phyloP scores from a whole-genome alignment of 2,329 filamentous ascomycete species.

The Sporothrix brunneoviolacea region DNA sequence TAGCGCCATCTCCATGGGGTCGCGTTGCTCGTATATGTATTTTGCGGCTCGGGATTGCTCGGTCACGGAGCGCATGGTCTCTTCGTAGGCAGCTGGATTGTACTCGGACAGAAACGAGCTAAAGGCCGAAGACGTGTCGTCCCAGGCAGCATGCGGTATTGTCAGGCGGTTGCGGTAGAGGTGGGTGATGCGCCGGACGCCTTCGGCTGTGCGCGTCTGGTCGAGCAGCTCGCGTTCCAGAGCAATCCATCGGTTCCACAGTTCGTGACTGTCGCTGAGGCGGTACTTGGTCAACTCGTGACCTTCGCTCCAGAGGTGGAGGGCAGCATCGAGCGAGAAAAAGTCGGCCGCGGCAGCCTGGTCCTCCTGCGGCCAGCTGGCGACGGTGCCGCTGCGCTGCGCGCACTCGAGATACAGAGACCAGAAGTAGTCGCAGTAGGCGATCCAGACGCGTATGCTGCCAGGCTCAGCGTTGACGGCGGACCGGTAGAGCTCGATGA shows the following conservation, averaged over 20 bases:
- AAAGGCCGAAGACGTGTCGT: conserved; percentile 66
- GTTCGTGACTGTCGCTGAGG: conserved; percentile 66
- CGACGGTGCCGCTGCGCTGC: conserved; percentile 42
- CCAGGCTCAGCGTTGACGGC: conserved; percentile 65
- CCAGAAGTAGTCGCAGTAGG: conserved; percentile 74
- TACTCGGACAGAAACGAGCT: conserved; percentile 69
- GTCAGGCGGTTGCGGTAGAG: conserved; percentile 65
- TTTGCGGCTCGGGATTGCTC: conserved; percentile 58
- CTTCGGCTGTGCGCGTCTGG: conserved; percentile 45
- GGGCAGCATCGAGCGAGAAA: conserved; percentile 60
- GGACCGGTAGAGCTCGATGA: conserved; percentile 66
- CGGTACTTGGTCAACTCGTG: conserved; percentile 67
- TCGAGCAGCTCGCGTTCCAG: conserved; percentile 63
- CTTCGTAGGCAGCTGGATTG: conserved; percentile 64
- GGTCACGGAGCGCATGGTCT: conserved; percentile 63
- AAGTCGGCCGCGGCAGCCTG: conserved; percentile 61
- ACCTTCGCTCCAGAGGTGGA: conserved; percentile 65
- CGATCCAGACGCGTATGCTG: conserved; percentile 67
- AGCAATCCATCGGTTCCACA: conserved; percentile 75
- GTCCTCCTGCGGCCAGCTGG: conserved; percentile 60
- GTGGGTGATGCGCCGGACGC: conserved; percentile 58
- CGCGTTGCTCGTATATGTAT: conserved; percentile 55
- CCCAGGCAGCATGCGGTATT: conserved; percentile 68
- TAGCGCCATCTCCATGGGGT: conserved; percentile 61
- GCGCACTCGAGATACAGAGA: conserved; percentile 61